A percentile compares a stretch with the other conserved stretches of the same genome.
phyloP scores from a whole-genome alignment of 768 basidiomycete species.

The Pleurotus ostreatus region DNA sequence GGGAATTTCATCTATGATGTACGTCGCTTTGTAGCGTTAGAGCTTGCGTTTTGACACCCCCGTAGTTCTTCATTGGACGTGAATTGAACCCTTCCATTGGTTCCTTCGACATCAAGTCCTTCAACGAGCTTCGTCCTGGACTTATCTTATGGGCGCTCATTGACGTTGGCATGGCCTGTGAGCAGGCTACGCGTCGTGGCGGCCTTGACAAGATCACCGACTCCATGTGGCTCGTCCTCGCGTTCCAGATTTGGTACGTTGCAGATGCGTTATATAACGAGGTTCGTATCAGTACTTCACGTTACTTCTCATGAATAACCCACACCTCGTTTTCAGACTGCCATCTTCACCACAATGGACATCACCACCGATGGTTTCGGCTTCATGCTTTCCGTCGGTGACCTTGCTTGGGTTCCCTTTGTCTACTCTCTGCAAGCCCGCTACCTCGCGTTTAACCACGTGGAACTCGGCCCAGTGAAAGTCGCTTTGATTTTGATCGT shows the following conservation, averaged over 20 bases:
- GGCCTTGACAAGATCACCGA: conserved; percentile 67
- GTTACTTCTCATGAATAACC: not conserved
- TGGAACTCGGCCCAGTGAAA: conserved; percentile 65
- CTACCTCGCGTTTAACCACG: conserved; percentile 86
- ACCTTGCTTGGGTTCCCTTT: conserved; percentile 93
- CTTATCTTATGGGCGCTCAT: conserved; percentile 90
- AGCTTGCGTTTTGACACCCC: conserved; percentile 3
- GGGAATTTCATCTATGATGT: conserved; percentile 90
- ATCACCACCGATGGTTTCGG: conserved; percentile 98
- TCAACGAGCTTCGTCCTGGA: conserved; percentile 85
- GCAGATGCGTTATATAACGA: conserved; percentile 88
- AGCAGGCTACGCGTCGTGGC: conserved; percentile 82
- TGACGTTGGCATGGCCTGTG: conserved; percentile 88
- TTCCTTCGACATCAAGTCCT: conserved; percentile 62
- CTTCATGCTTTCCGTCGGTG: conserved; percentile 95
- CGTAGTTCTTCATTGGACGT: conserved; percentile 89
- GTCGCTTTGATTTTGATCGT: conserved; percentile 57
- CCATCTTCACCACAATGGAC: conserved; percentile 94
- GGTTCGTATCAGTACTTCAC: conserved; percentile 34
- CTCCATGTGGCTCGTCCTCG: conserved; percentile 85
- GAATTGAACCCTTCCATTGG: conserved; percentile 88
- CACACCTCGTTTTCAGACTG: conserved; percentile 45
- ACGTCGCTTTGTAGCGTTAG: conserved; percentile 23
- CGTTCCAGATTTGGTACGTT: conserved; percentile 87
- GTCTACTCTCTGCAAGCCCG: conserved; percentile 91